Conservation (phyloP, 768 basidiomycete species). For the Tubosaeta sp. region DNA sequence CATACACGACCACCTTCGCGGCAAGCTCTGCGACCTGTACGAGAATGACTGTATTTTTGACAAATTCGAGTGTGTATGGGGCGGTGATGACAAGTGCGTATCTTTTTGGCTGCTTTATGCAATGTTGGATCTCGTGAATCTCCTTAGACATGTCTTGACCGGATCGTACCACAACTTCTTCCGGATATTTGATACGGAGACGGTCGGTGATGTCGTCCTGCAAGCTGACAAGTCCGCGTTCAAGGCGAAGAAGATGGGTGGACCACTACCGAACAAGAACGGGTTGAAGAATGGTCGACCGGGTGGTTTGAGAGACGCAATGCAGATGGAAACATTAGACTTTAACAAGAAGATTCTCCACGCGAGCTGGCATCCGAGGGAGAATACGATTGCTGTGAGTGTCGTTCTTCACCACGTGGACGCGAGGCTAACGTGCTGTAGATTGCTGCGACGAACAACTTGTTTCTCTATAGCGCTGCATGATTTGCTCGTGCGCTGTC, state of each 20-base stretch:
- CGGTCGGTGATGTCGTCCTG: conserved; percentile 82
- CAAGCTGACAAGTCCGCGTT: conserved; percentile 99
- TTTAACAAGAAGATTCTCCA: conserved; percentile 98
- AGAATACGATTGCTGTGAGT: conserved; percentile 96
- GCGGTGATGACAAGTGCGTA: conserved; percentile 90
- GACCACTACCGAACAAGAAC: conserved; percentile 67
- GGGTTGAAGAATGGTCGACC: conserved; percentile 74
- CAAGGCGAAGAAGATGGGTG: conserved; percentile 98
- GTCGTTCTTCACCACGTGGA: not conserved
- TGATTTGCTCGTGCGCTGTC: conserved; percentile 20
- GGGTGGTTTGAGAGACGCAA: conserved; percentile 69
- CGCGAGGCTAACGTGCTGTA: conserved; percentile 28
- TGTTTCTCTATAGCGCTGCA: conserved; percentile 37
- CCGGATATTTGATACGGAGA: conserved; percentile 96
- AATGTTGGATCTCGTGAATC: conserved; percentile 1
- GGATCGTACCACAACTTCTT: conserved; percentile 99
- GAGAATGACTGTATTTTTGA: conserved; percentile 99
- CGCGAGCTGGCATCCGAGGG: conserved; percentile 95
- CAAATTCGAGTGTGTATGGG: conserved; percentile 99
- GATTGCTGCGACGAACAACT: conserved; percentile 81
- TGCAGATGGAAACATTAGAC: conserved; percentile 83
- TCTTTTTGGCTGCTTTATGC: conserved; percentile 8
- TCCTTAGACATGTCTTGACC: conserved; percentile 87
- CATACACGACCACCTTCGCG: conserved; percentile 96
- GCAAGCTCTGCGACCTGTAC: conserved; percentile 96